Base-by-base conservation (phyloP, 306 rosid genomes). In the Acacia confusa region DNA sequence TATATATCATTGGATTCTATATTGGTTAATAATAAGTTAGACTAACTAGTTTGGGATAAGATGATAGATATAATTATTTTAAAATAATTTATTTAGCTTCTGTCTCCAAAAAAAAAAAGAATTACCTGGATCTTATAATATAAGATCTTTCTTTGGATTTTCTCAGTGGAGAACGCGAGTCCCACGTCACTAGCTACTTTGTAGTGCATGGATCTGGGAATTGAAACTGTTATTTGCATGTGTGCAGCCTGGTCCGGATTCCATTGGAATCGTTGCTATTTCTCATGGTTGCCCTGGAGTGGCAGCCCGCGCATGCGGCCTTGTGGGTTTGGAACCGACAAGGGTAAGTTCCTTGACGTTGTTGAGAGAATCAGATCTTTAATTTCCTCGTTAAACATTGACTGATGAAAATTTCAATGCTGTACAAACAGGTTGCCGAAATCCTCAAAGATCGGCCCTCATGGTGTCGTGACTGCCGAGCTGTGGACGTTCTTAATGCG, bases 171-270 rank as follows among this genome's bases (percentile, higher is more conserved):
- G n/a, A 79, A 45, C 10, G 20, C n/a, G 17, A 69, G 17, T 44
- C 38, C 30, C n/a, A 22, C 41, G 14, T 63, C 12, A 19, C 7
- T n/a, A n/a, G n/a, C n/a, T 55, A n/a, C 11, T n/a, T 20, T 73
- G 24, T 30, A 60, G 24, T 63, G 11, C 38, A 22, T 25, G 22
- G 9, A 30, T 52, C 32, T 32, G 50, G 40, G 6, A 53, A 38
- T 9, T 57, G 61, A 36, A n/a, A 17, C 28, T 53, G 69, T 28
- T 55, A 16, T 11, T 67, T 58, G 66, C 52, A 76, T 80, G 67
- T 74, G 77, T 81, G 90, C 90, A 95, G 99, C 99, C 99, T 95
- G 99, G 99, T 95, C 99, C 99, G 99, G 99, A 95, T 95, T 95
- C 99, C 98, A 93, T 95, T 88, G 99, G 99, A 95, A 95, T 95